These are phyloP conservation scores for Mortierella alpina DNA, from an alignment of 192 early-diverging fungal genomes.

Conservation along the genomic window DNA sequence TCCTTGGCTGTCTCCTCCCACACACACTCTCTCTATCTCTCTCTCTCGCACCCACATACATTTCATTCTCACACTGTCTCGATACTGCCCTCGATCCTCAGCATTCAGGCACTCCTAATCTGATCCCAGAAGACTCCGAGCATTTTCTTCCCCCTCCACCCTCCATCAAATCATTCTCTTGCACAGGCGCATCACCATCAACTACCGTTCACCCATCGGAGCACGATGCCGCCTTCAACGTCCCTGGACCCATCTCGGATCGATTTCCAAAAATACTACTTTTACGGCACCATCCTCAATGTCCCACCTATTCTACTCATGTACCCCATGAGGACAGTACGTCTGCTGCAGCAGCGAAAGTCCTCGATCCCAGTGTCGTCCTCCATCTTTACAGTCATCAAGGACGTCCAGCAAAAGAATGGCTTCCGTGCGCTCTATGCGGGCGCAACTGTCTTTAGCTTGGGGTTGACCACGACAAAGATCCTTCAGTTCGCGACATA, in stretches of 20 bases:
- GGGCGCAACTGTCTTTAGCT: slow-evolving; percentile 47
- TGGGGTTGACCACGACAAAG: slow-evolving; percentile 42
- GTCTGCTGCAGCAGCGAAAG: slow-evolving; percentile 49
- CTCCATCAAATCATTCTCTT: not conserved
- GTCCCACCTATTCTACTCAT: slow-evolving; percentile 50
- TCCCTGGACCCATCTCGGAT: slow-evolving; percentile 36
- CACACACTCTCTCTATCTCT: not conserved
- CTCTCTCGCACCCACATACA: slow-evolving; percentile 2
- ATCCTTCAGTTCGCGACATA: slow-evolving; percentile 55
- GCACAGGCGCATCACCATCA: slow-evolving; percentile 2
- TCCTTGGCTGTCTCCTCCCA: not conserved
- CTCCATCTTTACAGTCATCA: slow-evolving; percentile 51
- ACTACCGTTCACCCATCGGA: not conserved
- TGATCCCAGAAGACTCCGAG: too few relatives aligned
- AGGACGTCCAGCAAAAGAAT: slow-evolving; percentile 46
- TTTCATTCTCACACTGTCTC: not conserved
- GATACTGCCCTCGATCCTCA: too few relatives aligned
- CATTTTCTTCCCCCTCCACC: not conserved
- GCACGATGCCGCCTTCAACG: slow-evolving; percentile 37
- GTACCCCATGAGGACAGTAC: slow-evolving; percentile 55
- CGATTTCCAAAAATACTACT: slow-evolving; percentile 53
- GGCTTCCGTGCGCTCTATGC: slow-evolving; percentile 48
- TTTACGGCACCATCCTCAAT: slow-evolving; percentile 54
- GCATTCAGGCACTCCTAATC: too few relatives aligned
- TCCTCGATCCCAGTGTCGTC: slow-evolving; percentile 48